Base-by-base conservation (phyloP, 2,329 filamentous ascomycete genomes). In the Xylariales sp. region DNA sequence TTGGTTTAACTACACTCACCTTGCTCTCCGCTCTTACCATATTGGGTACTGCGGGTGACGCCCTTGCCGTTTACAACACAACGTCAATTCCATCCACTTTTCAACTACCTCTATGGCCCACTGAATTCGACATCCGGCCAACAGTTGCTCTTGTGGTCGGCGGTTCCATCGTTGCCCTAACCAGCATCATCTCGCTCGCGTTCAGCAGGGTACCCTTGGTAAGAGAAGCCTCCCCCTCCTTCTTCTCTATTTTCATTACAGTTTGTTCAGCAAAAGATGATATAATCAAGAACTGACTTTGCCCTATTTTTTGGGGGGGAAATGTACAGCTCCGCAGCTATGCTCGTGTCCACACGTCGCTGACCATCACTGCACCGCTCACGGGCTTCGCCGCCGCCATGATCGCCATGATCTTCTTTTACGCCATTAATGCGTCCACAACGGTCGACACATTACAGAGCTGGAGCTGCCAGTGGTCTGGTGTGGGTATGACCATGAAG, bases 381-480 rank as follows among this genome's bases (percentile, higher is more conserved):
- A 45, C 69, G 43, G 63, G 63, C 42, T 63, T 74, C 36, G 54
- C 62, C 32, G 68, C 65, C 11, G 67, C 72, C 27, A 53, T 80
- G 34, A 61, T 79, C 39, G 68, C 70, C 44, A 71, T 78, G 51
- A 60, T 67, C 36, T 69, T 81, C 56, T 79, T 76, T 55, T 82
- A 79, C 51, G 65, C 64, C 38, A 65, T 76, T 55, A 74, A 79
- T 47, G 56, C 66, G 14, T 80, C 77, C 4, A 59, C 57, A 12
- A 65, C 62, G 7, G 60, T 62, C 41, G 74, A 78, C 52, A 77
- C 74, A 6, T 57, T 82, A 10, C 65, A 80, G 51, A 78, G 74
- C 56, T 83, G 78, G 78, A 74, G 69, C 28, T 83, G 78, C 56
- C 74, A 75, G 45, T 83, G 78, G 78, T 57, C 61, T 7, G 50